Percentiles rank a stretch among this genome's conserved stretches.
These are phyloP conservation scores for Balamuthia mandrillaris DNA, from an alignment of 208 protist genomes.

Conservation along the genomic window DNA sequence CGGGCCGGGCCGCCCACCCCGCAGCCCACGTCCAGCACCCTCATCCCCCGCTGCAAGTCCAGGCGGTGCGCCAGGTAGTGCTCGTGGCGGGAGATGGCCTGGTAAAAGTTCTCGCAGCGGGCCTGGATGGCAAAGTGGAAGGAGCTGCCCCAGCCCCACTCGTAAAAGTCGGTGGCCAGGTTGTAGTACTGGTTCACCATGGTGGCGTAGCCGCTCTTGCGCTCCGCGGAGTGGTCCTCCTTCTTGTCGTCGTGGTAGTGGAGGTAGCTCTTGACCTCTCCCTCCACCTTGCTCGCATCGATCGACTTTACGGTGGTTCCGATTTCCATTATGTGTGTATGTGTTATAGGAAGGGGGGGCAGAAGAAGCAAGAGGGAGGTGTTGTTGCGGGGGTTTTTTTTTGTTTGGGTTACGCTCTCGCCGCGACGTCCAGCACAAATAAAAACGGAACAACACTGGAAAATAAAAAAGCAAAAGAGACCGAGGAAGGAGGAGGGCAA, in stretches of 20 bases:
- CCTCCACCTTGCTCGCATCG: neutral
- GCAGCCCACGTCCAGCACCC: slow-evolving; percentile 86
- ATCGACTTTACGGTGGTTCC: neutral
- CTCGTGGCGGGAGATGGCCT: slow-evolving; percentile 89
- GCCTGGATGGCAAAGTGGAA: slow-evolving; percentile 66
- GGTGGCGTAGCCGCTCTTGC: slow-evolving; percentile 52
- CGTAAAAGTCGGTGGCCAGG: slow-evolving; percentile 92
- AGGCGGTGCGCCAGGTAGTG: slow-evolving; percentile 84
- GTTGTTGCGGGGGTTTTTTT: too few relatives aligned
- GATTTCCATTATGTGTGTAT: too few relatives aligned
- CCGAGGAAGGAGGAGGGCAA: too few relatives aligned
- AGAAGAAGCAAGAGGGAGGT: too few relatives aligned
- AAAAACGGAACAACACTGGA: too few relatives aligned
- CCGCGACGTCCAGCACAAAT: too few relatives aligned
- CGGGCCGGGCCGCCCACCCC: slow-evolving; percentile 91
- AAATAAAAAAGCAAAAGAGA: too few relatives aligned
- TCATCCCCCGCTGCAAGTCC: slow-evolving; percentile 78
- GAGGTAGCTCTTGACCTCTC: neutral
- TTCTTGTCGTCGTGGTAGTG: neutral
- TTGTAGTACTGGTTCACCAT: slow-evolving; percentile 93
- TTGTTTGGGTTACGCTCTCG: too few relatives aligned
- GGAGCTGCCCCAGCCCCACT: slow-evolving; percentile 92
- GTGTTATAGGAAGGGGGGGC: too few relatives aligned
- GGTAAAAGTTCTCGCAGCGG: slow-evolving; percentile 78
- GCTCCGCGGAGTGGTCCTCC: slow-evolving; percentile 23